phyloP scores from a whole-genome alignment of 805 yeast genomes.

The Saturnispora sekii region DNA sequence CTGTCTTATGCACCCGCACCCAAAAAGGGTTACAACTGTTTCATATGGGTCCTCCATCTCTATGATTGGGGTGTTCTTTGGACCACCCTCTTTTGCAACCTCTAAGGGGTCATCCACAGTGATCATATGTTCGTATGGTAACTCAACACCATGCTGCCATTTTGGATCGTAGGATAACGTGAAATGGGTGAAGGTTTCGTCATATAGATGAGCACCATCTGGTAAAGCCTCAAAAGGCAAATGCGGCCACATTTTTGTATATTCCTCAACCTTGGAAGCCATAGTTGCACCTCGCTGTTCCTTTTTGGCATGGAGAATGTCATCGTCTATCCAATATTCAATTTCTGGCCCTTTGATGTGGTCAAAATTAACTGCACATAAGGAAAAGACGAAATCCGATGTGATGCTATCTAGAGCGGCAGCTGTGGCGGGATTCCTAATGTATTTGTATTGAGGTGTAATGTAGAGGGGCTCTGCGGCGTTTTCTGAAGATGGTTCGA shows the following conservation, averaged over 20 bases:
- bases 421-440: constrained; percentile 3
- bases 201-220: constrained; percentile 89
- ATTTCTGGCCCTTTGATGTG: constrained; percentile 90
- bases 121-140: constrained; percentile 24
- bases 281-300: constrained; percentile 14
- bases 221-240: constrained; percentile 93
- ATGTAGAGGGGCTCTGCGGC: neutral
- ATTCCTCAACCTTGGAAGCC: constrained; percentile 24
- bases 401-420: constrained; percentile 5
- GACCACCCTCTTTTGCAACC: neutral
- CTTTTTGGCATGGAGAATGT: neutral
- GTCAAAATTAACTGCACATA: constrained; percentile 87
- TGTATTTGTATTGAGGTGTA: constrained; percentile 9
- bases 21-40: constrained; percentile 65
- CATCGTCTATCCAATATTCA: constrained; percentile 69
- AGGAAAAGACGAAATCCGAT: constrained; percentile 51
- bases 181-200: constrained; percentile 88
- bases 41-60: constrained; percentile 20
- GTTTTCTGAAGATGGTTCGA: neutral
- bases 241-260: constrained; percentile 59
- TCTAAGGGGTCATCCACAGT: neutral
- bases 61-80: constrained; percentile 15
- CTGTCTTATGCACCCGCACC: constrained; percentile 89
- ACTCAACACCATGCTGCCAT: constrained; percentile 35
- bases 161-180: constrained; percentile 65